These are phyloP conservation scores for Yamadazyma spencermartinsiae DNA, from an alignment of 1,139 yeast species.

Conservation along the genomic window DNA sequence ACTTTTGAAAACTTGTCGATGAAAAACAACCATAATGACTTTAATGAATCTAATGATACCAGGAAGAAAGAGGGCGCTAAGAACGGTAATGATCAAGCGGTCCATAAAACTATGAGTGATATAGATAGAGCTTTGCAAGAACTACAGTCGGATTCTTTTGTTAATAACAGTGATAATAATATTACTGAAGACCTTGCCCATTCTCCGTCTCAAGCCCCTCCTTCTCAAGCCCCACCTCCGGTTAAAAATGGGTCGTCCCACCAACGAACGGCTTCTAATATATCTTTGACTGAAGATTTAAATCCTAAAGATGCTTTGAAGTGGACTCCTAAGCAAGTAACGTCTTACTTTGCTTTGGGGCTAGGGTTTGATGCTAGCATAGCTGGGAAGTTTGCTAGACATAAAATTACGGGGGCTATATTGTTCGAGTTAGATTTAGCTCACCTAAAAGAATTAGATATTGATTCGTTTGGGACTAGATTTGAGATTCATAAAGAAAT, in stretches of 20 bases:
- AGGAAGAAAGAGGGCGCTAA: conserved; percentile 1
- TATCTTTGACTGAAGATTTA: conserved; percentile 35
- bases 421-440: conserved; percentile 82
- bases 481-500: conserved; percentile 90
- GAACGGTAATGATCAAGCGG: conserved; percentile 18
- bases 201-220: too few species aligned
- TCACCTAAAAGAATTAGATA: conserved; percentile 87
- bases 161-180: conserved; percentile 2
- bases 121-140: conserved; percentile 85
- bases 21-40: conserved; percentile 2
- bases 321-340: conserved; percentile 92
- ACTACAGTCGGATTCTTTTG: conserved; percentile 40
- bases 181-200: conserved; percentile 7
- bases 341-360: conserved; percentile 64
- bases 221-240: too few species aligned
- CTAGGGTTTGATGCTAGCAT: conserved; percentile 73
- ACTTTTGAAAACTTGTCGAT: conserved; percentile 19
- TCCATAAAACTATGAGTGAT: conserved; percentile 68
- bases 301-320: conserved; percentile 50
- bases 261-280: conserved; percentile 18
- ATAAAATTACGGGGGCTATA: conserved; percentile 85
- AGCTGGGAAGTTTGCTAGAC: conserved; percentile 78
- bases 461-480: conserved; percentile 90
- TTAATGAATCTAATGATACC: conserved; percentile 5
- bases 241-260: conserved; percentile 8